phyloP scores from a whole-genome alignment of 345 rosid species.

The Mangifera indica region DNA sequence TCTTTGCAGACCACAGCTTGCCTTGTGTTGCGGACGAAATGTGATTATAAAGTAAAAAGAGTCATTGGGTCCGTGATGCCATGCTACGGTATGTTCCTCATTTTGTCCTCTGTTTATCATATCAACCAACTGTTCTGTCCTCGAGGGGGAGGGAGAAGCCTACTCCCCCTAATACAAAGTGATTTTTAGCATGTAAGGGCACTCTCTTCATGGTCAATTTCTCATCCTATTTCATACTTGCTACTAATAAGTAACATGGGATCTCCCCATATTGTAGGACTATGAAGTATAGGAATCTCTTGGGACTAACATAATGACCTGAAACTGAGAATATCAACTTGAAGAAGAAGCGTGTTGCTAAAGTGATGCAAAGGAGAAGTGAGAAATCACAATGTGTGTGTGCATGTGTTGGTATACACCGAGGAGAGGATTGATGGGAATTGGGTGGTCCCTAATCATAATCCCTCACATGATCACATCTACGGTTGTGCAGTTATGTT shows the following conservation, averaged over 20 bases:
- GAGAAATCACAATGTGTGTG: neutral
- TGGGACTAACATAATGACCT: neutral
- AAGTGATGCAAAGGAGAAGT: neutral
- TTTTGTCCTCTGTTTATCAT: neutral
- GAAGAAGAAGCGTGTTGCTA: neutral
- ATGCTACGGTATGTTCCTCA: neutral
- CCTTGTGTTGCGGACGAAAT: neutral
- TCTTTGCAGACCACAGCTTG: constrained; percentile 1
- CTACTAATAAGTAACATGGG: neutral
- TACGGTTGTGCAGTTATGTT: neutral
- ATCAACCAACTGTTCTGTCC: neutral
- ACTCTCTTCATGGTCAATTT: neutral
- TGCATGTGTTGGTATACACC: neutral
- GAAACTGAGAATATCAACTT: neutral
- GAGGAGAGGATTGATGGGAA: neutral
- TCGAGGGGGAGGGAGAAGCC: neutral
- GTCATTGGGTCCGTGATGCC: constrained; percentile 16
- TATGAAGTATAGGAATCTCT: constrained; percentile 1
- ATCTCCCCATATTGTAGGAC: neutral
- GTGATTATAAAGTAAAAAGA: neutral
- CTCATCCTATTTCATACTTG: neutral
- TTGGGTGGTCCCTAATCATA: constrained; percentile 11
- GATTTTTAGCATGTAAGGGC: neutral
- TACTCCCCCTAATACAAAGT: neutral
- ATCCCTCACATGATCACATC: neutral